Evolutionary conservation across 768 basidiomycete genomes (phyloP), one percentile per base, ranked within the genome.

Genomic region (Roridomyces roridus): DNA sequence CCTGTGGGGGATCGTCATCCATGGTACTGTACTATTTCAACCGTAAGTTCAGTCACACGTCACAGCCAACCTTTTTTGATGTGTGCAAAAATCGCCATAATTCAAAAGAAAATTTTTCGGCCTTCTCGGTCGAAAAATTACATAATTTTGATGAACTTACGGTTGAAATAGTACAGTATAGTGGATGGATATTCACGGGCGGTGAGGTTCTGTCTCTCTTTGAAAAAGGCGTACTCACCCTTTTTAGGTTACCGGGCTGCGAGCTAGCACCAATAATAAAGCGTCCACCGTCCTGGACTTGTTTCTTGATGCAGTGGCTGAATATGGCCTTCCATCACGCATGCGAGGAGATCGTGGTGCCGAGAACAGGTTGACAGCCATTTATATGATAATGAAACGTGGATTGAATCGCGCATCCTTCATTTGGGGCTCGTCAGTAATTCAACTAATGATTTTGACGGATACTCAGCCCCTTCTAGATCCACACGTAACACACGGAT

Each of bases 101-200:
- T n/a, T n/a, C n/a, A n/a, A n/a, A n/a, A n/a, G n/a, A n/a, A n/a
- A n/a, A n/a, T n/a, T n/a, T n/a, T n/a, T n/a, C n/a, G n/a, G n/a
- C n/a, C n/a, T n/a, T n/a, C n/a, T n/a, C n/a, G n/a, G n/a, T n/a
- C n/a, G n/a, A n/a, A n/a, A n/a, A n/a, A n/a, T n/a, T n/a, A n/a
- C n/a, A n/a, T n/a, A n/a, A n/a, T n/a, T n/a, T n/a, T n/a, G n/a
- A n/a, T n/a, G n/a, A n/a, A n/a, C n/a, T n/a, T n/a, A n/a, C n/a
- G n/a, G n/a, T n/a, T n/a, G n/a, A n/a, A n/a, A n/a, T n/a, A n/a
- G n/a, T n/a, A n/a, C n/a, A n/a, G n/a, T n/a, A 59, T 67, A 40
- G 52, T 71, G 39, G 70, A 74, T 61, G 73, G 72, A 2, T 72
- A 66, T 59, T 64, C 54, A 46, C 55, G 65, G n/a, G 70, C 65